Conservation (phyloP, 2,329 filamentous ascomycete genomes). For the Cytospora piceicola region DNA sequence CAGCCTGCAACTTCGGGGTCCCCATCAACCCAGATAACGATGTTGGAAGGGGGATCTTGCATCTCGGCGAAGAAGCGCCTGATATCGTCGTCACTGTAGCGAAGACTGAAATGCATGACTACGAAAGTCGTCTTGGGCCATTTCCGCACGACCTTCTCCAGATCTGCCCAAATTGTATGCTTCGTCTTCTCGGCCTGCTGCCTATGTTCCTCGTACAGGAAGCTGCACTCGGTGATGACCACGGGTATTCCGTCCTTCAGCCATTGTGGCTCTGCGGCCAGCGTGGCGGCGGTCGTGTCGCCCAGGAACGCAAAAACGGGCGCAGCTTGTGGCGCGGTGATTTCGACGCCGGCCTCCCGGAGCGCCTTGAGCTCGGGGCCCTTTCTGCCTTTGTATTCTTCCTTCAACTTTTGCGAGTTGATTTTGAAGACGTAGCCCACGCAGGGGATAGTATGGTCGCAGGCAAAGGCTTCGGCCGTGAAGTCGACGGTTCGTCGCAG, state of each 20-base stretch:
- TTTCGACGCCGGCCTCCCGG: conserved; percentile 42
- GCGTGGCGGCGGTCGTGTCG: conserved; percentile 48
- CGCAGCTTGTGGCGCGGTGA: conserved; percentile 45
- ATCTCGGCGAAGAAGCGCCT: conserved; percentile 47
- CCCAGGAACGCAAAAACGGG: conserved; percentile 54
- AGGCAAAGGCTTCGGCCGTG: conserved; percentile 48
- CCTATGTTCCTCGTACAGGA: conserved; percentile 48
- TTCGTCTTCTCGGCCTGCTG: conserved; percentile 50
- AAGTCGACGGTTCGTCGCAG: conserved; percentile 44
- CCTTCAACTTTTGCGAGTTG: conserved; percentile 45
- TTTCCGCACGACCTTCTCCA: conserved; percentile 48
- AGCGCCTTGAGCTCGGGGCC: conserved; percentile 45
- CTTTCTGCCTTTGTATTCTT: conserved; percentile 42
- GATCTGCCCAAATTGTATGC: conserved; percentile 51
- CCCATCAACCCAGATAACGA: conserved; percentile 53
- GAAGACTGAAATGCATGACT: conserved; percentile 52
- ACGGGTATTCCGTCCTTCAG: conserved; percentile 45
- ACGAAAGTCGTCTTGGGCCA: conserved; percentile 51
- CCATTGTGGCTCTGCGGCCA: conserved; percentile 47
- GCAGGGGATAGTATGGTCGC: conserved; percentile 53
- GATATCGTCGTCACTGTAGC: conserved; percentile 48
- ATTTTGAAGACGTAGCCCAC: conserved; percentile 51
- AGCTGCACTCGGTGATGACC: conserved; percentile 56
- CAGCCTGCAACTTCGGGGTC: conserved; percentile 16
- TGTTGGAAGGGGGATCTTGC: conserved; percentile 45